phyloP scores from a whole-genome alignment of 805 yeast species.

The Saturnispora ahearnii region DNA sequence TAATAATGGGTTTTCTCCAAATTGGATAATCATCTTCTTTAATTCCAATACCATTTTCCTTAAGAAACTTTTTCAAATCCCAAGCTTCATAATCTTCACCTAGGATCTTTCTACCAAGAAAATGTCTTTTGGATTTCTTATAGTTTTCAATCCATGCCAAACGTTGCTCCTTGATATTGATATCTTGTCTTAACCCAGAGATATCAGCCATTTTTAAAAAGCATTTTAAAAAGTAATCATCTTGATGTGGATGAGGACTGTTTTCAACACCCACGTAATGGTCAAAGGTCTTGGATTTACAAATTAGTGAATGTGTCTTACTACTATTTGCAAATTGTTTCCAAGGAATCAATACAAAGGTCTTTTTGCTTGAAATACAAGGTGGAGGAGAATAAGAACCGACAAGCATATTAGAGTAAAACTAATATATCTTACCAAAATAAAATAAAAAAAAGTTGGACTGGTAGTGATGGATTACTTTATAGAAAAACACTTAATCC shows the following conservation, averaged over 20 bases:
- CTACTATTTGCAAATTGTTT: slow-evolving; percentile 16
- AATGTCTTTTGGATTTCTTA: not conserved
- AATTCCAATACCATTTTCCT: slow-evolving; percentile 11
- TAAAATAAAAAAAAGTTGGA: too few species aligned
- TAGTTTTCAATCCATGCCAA: slow-evolving; percentile 10
- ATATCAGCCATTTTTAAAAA: slow-evolving; percentile 19
- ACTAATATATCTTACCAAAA: too few species aligned
- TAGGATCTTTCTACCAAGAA: not conserved
- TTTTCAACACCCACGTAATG: slow-evolving; percentile 13
- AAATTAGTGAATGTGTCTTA: slow-evolving; percentile 22
- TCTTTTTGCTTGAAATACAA: not conserved
- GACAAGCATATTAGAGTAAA: not conserved
- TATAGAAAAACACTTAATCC: too few species aligned
- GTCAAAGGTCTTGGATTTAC: not conserved
- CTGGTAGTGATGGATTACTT: too few species aligned
- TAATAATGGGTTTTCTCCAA: slow-evolving; percentile 16
- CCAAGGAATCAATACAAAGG: slow-evolving; percentile 11
- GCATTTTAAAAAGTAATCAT: slow-evolving; percentile 16
- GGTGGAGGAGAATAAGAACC: not conserved
- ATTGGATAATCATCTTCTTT: slow-evolving; percentile 17
- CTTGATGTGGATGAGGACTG: slow-evolving; percentile 13
- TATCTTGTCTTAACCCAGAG: slow-evolving; percentile 17
- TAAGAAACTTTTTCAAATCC: slow-evolving; percentile 14
- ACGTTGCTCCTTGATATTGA: slow-evolving; percentile 12
- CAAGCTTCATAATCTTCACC: slow-evolving; percentile 9